Base-by-base conservation (phyloP, 148 eudicot genomes). In the Selenicereus undatus region DNA sequence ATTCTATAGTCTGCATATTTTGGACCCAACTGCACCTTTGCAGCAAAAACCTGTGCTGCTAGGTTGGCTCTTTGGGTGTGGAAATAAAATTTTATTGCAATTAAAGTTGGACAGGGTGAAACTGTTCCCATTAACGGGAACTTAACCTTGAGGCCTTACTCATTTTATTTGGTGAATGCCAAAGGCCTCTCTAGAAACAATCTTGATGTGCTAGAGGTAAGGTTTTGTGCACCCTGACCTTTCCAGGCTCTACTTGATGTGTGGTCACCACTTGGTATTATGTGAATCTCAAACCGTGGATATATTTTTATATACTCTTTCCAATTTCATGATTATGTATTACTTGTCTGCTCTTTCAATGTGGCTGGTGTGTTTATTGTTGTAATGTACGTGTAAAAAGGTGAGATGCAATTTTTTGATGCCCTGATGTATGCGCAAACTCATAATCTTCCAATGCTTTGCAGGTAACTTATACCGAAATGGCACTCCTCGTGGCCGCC, bases 401-500 rank as follows among this genome's bases (percentile, higher is more conserved):
- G 68, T 64, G 29, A n/a, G 0, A 56, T 20, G 22, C 17, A 56
- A 22, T 8, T 64, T 64, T 20, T 56, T 22, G 11, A 24, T 64
- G 68, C 68, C 62, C 16, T 56, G 29, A 7, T 8, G 18, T 64
- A n/a, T 64, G 18, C 18, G 13, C n/a, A 64, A 64, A 24, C 26
- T 64, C 12, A 64, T 64, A n/a, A 64, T n/a, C 8, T 64, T 64
- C 68, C 22, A 30, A 11, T 66, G 35, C 35, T 66, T 66, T 66
- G 10, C 71, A 66, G 71, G 13, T 26, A n/a, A 66, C 4, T 11
- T 73, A 26, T 62, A 30, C 69, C 78, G 68, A 27, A 35, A 78
- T 73, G 76, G 71, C 51, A 76, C 36, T 72, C 77, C 56, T 21
- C 5, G 73, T 62, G 77, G 54, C 8, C 43, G 60, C 51, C 78